Conservation (phyloP, 345 rosid genomes). For the Murraya paniculata region DNA sequence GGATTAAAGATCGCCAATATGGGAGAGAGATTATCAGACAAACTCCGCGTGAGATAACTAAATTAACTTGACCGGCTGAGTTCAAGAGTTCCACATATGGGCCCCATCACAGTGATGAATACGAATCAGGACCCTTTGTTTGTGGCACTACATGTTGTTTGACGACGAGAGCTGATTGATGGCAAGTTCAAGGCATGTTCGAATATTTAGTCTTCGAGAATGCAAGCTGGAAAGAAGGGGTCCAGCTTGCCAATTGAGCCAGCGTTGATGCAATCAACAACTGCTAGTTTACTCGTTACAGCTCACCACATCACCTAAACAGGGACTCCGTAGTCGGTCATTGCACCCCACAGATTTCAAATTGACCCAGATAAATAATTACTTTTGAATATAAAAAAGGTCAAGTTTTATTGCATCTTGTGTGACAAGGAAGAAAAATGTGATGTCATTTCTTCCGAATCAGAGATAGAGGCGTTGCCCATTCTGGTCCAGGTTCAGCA, state of each 20-base stretch:
- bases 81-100: not conserved
- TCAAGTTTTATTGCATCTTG: constrained; percentile 1
- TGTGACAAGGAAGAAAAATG: not conserved
- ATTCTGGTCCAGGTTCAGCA: not conserved
- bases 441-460: not conserved
- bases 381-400: not conserved
- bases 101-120: not conserved
- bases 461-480: not conserved
- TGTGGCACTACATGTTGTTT: not conserved
- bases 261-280: not conserved
- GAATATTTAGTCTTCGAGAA: not conserved
- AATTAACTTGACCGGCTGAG: not conserved
- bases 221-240: constrained; percentile 16
- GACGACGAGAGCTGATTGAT: not conserved
- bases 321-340: not conserved
- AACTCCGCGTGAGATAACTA: constrained; percentile 7
- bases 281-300: not conserved
- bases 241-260: constrained; percentile 5
- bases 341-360: not conserved
- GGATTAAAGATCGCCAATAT: too few species aligned
- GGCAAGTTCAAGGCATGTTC: constrained; percentile 7
- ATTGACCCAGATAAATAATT: not conserved
- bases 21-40: not conserved
- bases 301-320: constrained; percentile 7
- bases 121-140: not conserved